Conservation (phyloP, 257 asterid species). For the Lantana camara region DNA sequence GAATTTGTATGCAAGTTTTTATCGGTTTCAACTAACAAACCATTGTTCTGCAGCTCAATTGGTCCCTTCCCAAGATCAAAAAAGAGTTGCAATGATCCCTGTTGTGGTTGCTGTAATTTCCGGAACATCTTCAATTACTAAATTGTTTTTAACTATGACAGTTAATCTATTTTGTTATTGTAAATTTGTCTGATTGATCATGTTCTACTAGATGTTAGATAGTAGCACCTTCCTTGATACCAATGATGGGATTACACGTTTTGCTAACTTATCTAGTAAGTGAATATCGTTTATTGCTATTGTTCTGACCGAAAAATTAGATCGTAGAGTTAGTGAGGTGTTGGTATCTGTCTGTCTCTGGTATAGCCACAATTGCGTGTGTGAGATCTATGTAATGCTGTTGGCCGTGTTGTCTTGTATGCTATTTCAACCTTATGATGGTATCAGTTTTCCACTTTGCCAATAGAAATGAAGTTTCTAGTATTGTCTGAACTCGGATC, state of each 20-base stretch:
- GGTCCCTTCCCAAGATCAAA: constrained; percentile 54
- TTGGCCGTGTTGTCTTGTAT: background rate
- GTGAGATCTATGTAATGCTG: background rate
- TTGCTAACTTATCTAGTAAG: background rate
- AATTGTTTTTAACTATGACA: background rate
- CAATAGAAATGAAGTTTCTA: constrained; percentile 9
- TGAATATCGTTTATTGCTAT: constrained; percentile 2
- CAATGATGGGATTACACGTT: background rate
- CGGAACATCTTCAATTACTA: constrained; percentile 3
- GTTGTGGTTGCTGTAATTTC: constrained; percentile 77
- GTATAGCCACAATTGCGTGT: background rate
- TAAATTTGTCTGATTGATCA: background rate
- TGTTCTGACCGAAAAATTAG: background rate
- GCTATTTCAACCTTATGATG: constrained; percentile 7
- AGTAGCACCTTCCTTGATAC: background rate
- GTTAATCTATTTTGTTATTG: background rate
- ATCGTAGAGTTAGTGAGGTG: too few relatives aligned
- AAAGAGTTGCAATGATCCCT: constrained; percentile 62
- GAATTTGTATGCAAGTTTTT: background rate
- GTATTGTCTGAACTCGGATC: background rate
- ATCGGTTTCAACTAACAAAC: background rate
- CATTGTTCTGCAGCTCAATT: constrained; percentile 58
- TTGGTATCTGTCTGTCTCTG: too few relatives aligned
- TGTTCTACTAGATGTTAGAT: constrained; percentile 1
- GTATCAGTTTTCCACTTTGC: background rate